These are phyloP conservation scores for Pythium volutum DNA, from an alignment of 352 stramenopile genomes.

Conservation along the genomic window DNA sequence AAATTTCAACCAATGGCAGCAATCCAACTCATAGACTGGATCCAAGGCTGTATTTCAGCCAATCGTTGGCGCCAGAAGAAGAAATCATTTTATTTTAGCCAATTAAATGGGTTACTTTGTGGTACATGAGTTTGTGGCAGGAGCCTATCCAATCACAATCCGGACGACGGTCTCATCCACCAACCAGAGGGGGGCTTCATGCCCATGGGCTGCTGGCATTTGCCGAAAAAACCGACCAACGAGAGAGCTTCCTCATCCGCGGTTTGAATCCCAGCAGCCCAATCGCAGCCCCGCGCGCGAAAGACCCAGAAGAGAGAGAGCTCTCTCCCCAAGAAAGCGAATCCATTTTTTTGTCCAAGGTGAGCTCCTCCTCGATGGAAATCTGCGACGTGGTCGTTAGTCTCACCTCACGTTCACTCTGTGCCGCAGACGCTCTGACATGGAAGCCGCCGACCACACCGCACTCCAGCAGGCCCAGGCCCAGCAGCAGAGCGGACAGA, in stretches of 20 bases:
- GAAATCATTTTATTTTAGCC: conserved; percentile 4
- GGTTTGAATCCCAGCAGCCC: conserved; percentile 27
- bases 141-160: conserved; percentile 32
- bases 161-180: conserved; percentile 20
- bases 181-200: conserved; percentile 32
- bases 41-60: conserved; percentile 7
- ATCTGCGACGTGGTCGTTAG: conserved; percentile 15
- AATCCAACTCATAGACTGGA: background rate
- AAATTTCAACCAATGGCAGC: conserved; percentile 21
- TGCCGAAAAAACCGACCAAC: conserved; percentile 43
- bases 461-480: conserved; percentile 21
- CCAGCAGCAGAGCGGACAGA: conserved; percentile 17
- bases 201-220: conserved; percentile 30
- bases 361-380: background rate
- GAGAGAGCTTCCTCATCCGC: conserved; percentile 25
- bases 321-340: background rate
- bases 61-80: background rate
- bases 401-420: background rate
- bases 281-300: conserved; percentile 23
- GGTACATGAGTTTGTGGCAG: conserved; percentile 29
- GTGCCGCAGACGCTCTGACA: background rate
- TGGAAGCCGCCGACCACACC: conserved; percentile 31
- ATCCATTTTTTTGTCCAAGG: background rate
- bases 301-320: background rate
- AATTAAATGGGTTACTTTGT: background rate